Evolutionary conservation across 805 yeast species (phyloP).

Genomic region (Saturnispora sanitii): DNA sequence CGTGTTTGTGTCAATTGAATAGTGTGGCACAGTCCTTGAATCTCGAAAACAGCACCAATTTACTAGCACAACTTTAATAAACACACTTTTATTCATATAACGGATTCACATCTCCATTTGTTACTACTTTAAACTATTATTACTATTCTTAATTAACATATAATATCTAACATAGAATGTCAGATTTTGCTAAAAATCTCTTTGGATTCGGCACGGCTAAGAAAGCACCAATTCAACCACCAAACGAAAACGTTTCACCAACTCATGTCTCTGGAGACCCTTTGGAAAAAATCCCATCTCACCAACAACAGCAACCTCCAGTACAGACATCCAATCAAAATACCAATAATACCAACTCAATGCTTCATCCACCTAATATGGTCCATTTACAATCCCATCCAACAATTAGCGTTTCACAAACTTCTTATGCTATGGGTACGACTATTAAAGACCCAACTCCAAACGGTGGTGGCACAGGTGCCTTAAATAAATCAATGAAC

Average conservation of each 20-base stretch:
- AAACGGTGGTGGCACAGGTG: too few species aligned
- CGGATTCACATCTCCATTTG: too few species aligned
- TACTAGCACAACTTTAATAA: too few species aligned
- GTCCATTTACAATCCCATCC: slow-evolving; percentile 46
- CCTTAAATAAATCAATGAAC: slow-evolving; percentile 26
- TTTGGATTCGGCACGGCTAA: slow-evolving; percentile 16
- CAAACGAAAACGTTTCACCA: slow-evolving; percentile 11
- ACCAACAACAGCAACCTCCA: slow-evolving; percentile 3
- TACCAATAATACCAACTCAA: background rate
- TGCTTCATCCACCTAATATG: slow-evolving; percentile 26
- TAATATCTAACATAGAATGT: slow-evolving; percentile 10
- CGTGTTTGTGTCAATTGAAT: too few species aligned
- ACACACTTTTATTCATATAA: too few species aligned
- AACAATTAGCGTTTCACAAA: slow-evolving; percentile 58
- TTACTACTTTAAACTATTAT: background rate
- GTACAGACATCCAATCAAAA: background rate
- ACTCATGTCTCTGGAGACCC: slow-evolving; percentile 9
- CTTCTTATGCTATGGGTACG: slow-evolving; percentile 60
- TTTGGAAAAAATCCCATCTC: slow-evolving; percentile 8
- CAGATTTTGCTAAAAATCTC: slow-evolving; percentile 20
- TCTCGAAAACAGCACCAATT: too few species aligned
- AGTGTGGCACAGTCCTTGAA: too few species aligned
- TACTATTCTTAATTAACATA: background rate
- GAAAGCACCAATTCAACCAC: slow-evolving; percentile 6
- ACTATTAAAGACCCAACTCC: slow-evolving; percentile 38